Evolutionary conservation across 179 eudicot genomes (phyloP).

Genomic region (Carnegiea gigantea): DNA sequence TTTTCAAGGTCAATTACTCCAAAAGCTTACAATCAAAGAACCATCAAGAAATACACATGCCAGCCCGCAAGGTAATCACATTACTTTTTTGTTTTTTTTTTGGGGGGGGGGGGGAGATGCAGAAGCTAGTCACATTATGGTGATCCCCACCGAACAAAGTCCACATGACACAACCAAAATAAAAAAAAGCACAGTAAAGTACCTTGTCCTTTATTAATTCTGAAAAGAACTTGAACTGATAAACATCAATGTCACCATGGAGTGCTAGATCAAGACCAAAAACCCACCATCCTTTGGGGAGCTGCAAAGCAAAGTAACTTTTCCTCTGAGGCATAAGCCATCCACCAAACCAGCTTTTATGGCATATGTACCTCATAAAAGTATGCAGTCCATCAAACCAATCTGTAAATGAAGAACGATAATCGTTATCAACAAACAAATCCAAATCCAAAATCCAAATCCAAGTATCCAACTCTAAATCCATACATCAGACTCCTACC

Average conservation of each 20-base stretch:
- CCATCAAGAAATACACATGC: neutral
- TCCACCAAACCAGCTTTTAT: constrained; percentile 99
- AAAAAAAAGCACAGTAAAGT: constrained; percentile 11
- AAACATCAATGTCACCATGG: constrained; percentile 93
- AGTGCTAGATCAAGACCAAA: constrained; percentile 97
- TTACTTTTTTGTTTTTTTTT: too few relatives aligned
- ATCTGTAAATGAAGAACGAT: constrained; percentile 46
- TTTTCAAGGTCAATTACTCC: too few relatives aligned
- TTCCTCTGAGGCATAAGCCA: constrained; percentile 99
- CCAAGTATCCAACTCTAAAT: neutral
- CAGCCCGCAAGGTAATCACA: neutral
- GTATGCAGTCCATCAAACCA: constrained; percentile 99
- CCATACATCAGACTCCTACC: neutral
- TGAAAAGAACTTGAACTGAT: constrained; percentile 97
- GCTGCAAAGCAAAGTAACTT: constrained; percentile 94
- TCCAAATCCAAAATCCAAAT: neutral
- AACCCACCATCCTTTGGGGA: constrained; percentile 98
- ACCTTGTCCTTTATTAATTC: constrained; percentile 85
- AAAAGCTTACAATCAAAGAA: neutral
- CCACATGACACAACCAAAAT: neutral
- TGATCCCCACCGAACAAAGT: neutral
- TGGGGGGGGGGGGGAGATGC: too few relatives aligned
- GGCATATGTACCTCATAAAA: constrained; percentile 96
- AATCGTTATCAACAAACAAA: neutral
- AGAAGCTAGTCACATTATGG: neutral